Evolutionary conservation across 768 basidiomycete genomes (phyloP), one percentile per base, ranked within the genome.

Genomic region (Boletellus emodensis): DNA sequence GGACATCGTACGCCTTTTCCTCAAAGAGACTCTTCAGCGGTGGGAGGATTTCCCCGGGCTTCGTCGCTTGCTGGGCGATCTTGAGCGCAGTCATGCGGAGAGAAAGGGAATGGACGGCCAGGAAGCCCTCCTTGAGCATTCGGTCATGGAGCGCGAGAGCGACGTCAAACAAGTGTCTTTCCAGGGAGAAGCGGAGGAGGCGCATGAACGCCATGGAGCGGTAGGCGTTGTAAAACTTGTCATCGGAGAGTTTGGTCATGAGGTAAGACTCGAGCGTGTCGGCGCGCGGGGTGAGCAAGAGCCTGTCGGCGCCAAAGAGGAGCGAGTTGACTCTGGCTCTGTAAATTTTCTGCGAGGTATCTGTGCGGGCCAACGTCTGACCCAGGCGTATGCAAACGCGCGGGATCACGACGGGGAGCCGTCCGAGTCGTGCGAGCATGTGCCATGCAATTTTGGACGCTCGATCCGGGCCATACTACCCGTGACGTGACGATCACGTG

Each of bases 61-160:
- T 38, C 7, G 30, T 54, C 20, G 56, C 47, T 13, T 33, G 26
- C 1, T 48, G 49, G 17, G 61, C 41, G 22, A 75, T 44, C 17
- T 59, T 44, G 34, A 75, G 59, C 0, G 72, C 71, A 12, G 71
- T 48, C 57, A 82, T 71, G 44, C 70, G 72, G 8, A 75, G 71
- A 44, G 73, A 65, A 13, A 78, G 67, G 13, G 68, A 47, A 7
- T 66, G 51, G 13, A 72, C 59, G 1, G 75, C 68, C 2, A 72
- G 44, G 37, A 78, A 66, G 9, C 73, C 72, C 15, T 72, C 69
- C 1, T 64, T 58, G 17, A 60, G 52, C 74, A 83, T 77, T 15
- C 71, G 68, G 8, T 67, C 56, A 56, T 78, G 73, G 11, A 81
- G 61, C 3, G 60, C 51, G 15, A 70, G 58, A 0, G 81, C 80